Evolutionary conservation across 192 early-diverging fungal species (phyloP).

Genomic region (Cetraspora pellucida): DNA sequence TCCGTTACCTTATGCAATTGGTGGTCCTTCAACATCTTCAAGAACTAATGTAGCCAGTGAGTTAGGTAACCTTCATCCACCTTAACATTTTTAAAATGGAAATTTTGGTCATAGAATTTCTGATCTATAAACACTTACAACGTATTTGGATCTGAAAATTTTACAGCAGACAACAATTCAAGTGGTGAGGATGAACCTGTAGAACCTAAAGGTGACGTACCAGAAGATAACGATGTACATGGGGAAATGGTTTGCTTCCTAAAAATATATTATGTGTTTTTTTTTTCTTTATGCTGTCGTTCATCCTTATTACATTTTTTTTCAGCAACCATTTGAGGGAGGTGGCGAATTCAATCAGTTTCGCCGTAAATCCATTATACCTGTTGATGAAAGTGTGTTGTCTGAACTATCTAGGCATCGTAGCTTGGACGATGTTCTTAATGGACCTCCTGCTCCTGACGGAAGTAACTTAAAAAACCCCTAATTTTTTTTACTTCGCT

Average conservation of each 20-base stretch:
- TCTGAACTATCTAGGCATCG: constrained; percentile 58
- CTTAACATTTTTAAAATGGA: not conserved
- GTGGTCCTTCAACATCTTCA: constrained; percentile 7
- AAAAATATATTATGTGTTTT: not conserved
- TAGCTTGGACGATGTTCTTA: constrained; percentile 59
- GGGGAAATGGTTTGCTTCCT: constrained; percentile 29
- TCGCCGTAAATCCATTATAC: constrained; percentile 65
- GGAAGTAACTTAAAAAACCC: not conserved
- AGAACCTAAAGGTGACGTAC: not conserved
- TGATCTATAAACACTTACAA: not conserved
- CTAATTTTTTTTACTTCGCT: not conserved
- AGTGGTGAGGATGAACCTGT: constrained; percentile 12
- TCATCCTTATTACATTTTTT: not conserved
- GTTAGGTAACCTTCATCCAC: not conserved
- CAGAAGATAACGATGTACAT: constrained; percentile 21
- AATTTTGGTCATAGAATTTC: not conserved
- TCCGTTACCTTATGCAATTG: constrained; percentile 27
- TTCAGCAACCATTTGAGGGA: constrained; percentile 52
- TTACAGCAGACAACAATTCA: constrained; percentile 1
- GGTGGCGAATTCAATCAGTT: constrained; percentile 52
- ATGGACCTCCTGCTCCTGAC: constrained; percentile 34
- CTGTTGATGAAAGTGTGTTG: constrained; percentile 65
- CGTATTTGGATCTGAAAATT: not conserved
- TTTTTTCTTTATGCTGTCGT: not conserved
- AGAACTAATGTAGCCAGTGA: constrained; percentile 20